Evolutionary conservation across 2,329 filamentous ascomycete genomes (phyloP).

Genomic region (Epicoccum nigrum): DNA sequence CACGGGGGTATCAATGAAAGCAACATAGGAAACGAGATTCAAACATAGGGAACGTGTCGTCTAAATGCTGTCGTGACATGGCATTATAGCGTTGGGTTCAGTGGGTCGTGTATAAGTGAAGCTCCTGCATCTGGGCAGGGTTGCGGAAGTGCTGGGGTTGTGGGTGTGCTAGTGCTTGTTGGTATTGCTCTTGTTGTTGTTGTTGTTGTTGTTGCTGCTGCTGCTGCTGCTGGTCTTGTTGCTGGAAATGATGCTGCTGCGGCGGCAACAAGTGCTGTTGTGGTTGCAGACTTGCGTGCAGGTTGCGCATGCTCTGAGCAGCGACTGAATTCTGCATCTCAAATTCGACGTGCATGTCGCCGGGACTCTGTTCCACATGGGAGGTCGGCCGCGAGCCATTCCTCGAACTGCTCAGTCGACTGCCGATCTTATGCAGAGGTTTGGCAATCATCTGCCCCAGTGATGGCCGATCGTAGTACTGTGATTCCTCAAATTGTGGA

Average conservation of each 20-base stretch:
- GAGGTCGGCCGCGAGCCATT: conserved; percentile 34
- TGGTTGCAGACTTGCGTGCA: conserved; percentile 10
- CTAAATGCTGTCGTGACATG: conserved; percentile 23
- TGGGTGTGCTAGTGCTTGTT: conserved; percentile 31
- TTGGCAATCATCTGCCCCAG: conserved; percentile 44
- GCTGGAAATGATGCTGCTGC: conserved; percentile 27
- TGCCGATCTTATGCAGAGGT: conserved; percentile 43
- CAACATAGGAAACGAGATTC: conserved; percentile 9
- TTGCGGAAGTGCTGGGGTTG: conserved; percentile 26
- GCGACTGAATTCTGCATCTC: conserved; percentile 27
- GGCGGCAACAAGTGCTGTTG: conserved; percentile 23
- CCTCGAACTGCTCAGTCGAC: conserved; percentile 32
- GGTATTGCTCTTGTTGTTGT: conserved; percentile 28
- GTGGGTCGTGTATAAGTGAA: conserved; percentile 31
- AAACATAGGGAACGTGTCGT: conserved; percentile 4
- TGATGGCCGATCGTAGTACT: conserved; percentile 45
- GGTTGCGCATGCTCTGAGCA: conserved; percentile 29
- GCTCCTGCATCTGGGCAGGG: conserved; percentile 29
- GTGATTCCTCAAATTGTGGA: conserved; percentile 45
- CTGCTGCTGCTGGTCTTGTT: conserved; percentile 14
- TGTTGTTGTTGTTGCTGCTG: conserved; percentile 25
- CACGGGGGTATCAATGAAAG: conserved; percentile 28
- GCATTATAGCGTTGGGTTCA: conserved; percentile 15
- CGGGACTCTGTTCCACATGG: conserved; percentile 26
- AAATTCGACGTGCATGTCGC: conserved; percentile 34